Percentiles rank a stretch among this genome's conserved stretches.
These are phyloP conservation scores for Danielozyma ontarioensis DNA, from an alignment of 805 yeast species.

Conservation along the genomic window DNA sequence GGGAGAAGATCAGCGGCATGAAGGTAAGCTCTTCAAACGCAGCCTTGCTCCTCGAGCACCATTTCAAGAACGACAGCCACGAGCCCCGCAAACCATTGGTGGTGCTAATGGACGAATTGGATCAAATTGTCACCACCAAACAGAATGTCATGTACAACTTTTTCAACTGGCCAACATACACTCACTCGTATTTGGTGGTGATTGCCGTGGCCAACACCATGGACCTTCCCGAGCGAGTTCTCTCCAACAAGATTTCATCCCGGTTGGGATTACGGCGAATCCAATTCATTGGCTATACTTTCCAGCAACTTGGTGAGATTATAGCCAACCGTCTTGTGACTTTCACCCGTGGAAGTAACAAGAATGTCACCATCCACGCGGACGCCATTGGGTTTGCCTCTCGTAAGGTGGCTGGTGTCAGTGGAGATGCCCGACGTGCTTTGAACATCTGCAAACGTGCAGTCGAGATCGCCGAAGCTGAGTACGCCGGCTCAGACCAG, in stretches of 20 bases:
- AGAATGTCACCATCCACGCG: constrained; percentile 42
- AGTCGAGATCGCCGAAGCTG: constrained; percentile 76
- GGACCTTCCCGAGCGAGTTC: constrained; percentile 89
- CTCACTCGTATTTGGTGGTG: constrained; percentile 73
- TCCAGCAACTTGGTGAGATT: constrained; percentile 69
- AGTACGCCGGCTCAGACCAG: constrained; percentile 35
- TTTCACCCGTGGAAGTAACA: constrained; percentile 26
- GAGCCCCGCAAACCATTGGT: constrained; percentile 52
- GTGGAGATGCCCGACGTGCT: constrained; percentile 96
- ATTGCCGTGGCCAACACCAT: constrained; percentile 95
- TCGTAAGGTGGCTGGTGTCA: constrained; percentile 90
- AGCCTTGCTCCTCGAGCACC: constrained; percentile 61
- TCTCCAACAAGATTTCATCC: constrained; percentile 86
- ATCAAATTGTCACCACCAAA: constrained; percentile 77
- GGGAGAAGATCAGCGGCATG: constrained; percentile 65
- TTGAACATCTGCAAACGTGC: constrained; percentile 84
- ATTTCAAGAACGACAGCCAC: constrained; percentile 43
- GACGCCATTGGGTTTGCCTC: constrained; percentile 92
- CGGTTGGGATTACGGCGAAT: constrained; percentile 84
- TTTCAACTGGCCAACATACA: constrained; percentile 94
- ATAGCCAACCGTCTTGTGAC: constrained; percentile 63
- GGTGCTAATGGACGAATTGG: constrained; percentile 85
- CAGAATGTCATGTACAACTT: constrained; percentile 91
- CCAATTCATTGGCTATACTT: constrained; percentile 84
- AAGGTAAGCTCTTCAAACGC: constrained; percentile 61